Evolutionary conservation across 106 monocot species (phyloP), one percentile per base, ranked within the genome.

Genomic region (Xerophyta viscosa): DNA sequence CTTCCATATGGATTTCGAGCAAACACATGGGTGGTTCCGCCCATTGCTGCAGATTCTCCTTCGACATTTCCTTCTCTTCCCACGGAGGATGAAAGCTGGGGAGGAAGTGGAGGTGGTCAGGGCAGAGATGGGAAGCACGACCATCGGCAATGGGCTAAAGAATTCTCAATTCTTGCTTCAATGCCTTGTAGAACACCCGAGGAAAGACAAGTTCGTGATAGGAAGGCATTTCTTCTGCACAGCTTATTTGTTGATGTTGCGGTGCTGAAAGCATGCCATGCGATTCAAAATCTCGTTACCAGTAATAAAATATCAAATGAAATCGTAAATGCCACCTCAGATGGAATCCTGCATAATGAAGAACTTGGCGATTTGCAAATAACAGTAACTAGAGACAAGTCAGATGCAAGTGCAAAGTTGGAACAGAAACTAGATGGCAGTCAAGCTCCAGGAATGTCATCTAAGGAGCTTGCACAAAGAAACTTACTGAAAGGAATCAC

Each of bases 1-100:
- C 88, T 96, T 64, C 94, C 94, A 24, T 96, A 96, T 58, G 94
- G 88, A 53, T 96, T 88, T 52, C 77, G 94, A 60, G 74, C 88
- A 81, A 96, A 96, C 64, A 96, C 94, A 52, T 96, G 94, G 94
- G 72, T 96, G 51, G 88, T 79, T 26, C 88, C 93, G 66, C 81
- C 94, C 18, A 36, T 78, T 24, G 64, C 56, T 63, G 72, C 75
- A 17, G 88, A 78, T 65, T 88, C 59, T 28, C 84, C 81, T 21
- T 73, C 77, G 7, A 46, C 29, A 18, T 81, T 84, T n/a, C 81
- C 78, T 33, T 66, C 70, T 54, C 88, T 96, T 62, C 88, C 94
- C 0, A 64, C 66, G 5, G 94, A 96, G 61, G 88, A 96, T 54
- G 88, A 81, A 70, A 73, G 25, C 3, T 96, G 88, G 94, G 81